Percentiles rank a stretch among this genome's conserved stretches.
phyloP scores from a whole-genome alignment of 495 filamentous ascomycete genomes.

The Xanthoparmelia taractica region DNA sequence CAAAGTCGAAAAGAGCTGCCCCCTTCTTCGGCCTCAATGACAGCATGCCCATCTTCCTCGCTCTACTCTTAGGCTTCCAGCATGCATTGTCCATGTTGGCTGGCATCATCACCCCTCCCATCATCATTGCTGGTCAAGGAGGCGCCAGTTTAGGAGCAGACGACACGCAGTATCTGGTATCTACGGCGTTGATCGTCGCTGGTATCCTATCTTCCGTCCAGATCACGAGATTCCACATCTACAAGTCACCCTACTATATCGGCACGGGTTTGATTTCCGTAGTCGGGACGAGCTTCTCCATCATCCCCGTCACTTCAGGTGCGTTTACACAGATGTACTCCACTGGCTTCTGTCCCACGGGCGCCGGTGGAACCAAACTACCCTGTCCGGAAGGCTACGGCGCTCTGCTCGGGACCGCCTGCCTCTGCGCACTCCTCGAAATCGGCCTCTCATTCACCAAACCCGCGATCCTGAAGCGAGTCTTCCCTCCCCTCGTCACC shows the following conservation, averaged over 20 bases:
- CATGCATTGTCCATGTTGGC: slow-evolving; percentile 63
- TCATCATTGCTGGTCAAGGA: slow-evolving; percentile 58
- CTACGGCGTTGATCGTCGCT: slow-evolving; percentile 79
- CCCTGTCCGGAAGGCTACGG: slow-evolving; percentile 84
- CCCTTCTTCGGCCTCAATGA: slow-evolving; percentile 89
- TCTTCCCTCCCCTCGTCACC: slow-evolving; percentile 87
- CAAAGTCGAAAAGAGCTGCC: slow-evolving; percentile 50
- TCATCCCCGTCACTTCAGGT: slow-evolving; percentile 75
- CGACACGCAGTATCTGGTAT: slow-evolving; percentile 73
- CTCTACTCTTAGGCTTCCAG: slow-evolving; percentile 63
- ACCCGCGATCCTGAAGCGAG: slow-evolving; percentile 56
- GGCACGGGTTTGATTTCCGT: slow-evolving; percentile 86
- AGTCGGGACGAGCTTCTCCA: slow-evolving; percentile 81
- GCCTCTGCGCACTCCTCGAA: slow-evolving; percentile 63
- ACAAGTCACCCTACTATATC: slow-evolving; percentile 72
- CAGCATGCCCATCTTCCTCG: slow-evolving; percentile 70
- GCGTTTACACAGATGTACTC: slow-evolving; percentile 79
- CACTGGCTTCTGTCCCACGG: slow-evolving; percentile 66
- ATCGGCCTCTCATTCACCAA: slow-evolving; percentile 69
- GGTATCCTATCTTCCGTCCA: slow-evolving; percentile 74
- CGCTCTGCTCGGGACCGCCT: slow-evolving; percentile 68
- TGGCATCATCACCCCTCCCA: slow-evolving; percentile 70
- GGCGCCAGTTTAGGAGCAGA: slow-evolving; percentile 58
- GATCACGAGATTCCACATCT: slow-evolving; percentile 78
- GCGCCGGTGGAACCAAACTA: slow-evolving; percentile 53